Conservation (phyloP, 106 monocot species). For the Allium sativum region DNA sequence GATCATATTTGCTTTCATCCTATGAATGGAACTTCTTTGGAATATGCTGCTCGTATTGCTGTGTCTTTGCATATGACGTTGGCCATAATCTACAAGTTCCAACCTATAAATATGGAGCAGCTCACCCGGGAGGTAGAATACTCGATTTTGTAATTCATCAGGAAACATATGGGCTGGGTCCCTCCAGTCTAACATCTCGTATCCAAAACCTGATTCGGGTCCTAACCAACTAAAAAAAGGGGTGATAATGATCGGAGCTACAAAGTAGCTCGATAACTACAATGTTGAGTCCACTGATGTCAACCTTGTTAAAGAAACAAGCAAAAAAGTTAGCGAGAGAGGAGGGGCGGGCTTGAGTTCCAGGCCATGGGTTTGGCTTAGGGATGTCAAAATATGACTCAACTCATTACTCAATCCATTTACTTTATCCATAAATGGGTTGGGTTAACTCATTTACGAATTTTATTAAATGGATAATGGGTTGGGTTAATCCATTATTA, state of each 20-base stretch:
- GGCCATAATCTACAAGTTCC: constrained; percentile 68
- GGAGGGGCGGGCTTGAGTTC: constrained; percentile 73
- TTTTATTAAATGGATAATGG: too few relatives aligned
- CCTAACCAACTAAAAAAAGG: constrained; percentile 20
- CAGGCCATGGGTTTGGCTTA: constrained; percentile 71
- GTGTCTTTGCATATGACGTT: constrained; percentile 44
- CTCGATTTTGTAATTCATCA: constrained; percentile 44
- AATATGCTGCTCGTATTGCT: constrained; percentile 41
- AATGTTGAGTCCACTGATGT: constrained; percentile 45
- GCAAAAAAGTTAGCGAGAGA: constrained; percentile 48
- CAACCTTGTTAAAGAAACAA: constrained; percentile 29
- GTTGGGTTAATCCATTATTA: too few relatives aligned
- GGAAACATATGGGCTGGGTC: constrained; percentile 48
- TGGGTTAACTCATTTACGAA: too few relatives aligned
- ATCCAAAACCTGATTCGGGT: constrained; percentile 48
- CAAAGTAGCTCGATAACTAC: constrained; percentile 55
- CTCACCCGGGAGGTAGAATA: constrained; percentile 30
- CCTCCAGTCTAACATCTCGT: constrained; percentile 5
- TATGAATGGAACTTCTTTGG: constrained; percentile 24
- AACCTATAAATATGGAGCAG: constrained; percentile 65
- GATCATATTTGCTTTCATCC: constrained; percentile 91
- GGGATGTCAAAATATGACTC: too few relatives aligned
- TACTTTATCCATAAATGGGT: too few relatives aligned
- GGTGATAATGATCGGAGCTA: constrained; percentile 55
- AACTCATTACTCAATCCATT: too few relatives aligned